phyloP scores from a whole-genome alignment of 371 early-diverging fungal genomes.

The Lichtheimia ornata region DNA sequence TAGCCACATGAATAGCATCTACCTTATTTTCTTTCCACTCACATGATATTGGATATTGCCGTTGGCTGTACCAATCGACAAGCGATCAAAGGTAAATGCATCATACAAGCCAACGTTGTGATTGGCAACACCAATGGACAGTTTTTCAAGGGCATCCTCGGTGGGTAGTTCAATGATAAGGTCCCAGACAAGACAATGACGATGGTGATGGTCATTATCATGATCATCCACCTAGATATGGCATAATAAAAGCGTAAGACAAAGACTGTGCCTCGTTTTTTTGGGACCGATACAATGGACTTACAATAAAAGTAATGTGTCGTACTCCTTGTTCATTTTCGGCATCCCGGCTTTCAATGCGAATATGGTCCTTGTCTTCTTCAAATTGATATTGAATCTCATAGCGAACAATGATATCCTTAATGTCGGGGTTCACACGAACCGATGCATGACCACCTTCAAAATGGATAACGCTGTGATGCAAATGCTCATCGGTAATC shows the following conservation, averaged over 20 bases:
- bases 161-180: background rate
- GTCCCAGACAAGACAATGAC: no score
- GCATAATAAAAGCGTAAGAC: background rate
- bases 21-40: no score
- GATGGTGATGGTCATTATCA: background rate
- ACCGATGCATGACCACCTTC: background rate
- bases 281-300: background rate
- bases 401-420: conserved; percentile 1
- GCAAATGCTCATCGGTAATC: no score
- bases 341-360: background rate
- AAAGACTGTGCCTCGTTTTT: background rate
- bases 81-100: background rate
- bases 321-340: background rate
- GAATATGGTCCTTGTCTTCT: background rate
- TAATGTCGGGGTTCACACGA: background rate
- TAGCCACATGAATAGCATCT: no score
- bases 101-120: background rate
- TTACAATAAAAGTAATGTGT: background rate
- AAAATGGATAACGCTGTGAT: no score
- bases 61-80: background rate
- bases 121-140: background rate
- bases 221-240: background rate
- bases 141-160: background rate
- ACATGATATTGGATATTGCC: background rate
- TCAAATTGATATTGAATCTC: background rate